A percentile compares a stretch with the other conserved stretches of the same genome.
Evolutionary conservation across 257 asterid species (phyloP).

Genomic region (Salvia splendens): DNA sequence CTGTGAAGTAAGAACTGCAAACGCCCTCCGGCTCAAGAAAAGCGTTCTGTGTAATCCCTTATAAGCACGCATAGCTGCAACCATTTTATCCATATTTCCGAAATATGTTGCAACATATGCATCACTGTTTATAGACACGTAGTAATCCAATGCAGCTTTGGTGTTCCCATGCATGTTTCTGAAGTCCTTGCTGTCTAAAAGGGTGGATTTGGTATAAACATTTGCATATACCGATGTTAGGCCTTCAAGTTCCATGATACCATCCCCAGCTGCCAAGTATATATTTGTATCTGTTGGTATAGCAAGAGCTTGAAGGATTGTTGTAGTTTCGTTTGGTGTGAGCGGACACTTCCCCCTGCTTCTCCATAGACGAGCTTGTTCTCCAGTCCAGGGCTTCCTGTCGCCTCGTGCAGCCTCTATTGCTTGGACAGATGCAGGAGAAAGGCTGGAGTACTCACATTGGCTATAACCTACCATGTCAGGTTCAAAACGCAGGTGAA

Average conservation of each 20-base stretch:
- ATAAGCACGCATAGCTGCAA: constrained; percentile 87
- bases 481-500: constrained; percentile 97
- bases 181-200: constrained; percentile 63
- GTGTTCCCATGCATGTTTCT: constrained; percentile 90
- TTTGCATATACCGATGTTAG: constrained; percentile 68
- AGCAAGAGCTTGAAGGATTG: constrained; percentile 74
- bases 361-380: constrained; percentile 86
- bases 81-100: constrained; percentile 99
- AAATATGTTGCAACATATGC: constrained; percentile 81
- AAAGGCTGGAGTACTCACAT: constrained; percentile 67
- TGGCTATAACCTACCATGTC: constrained; percentile 99
- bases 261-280: constrained; percentile 97
- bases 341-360: constrained; percentile 93
- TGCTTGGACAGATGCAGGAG: constrained; percentile 66
- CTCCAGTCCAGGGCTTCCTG: constrained; percentile 90
- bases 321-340: constrained; percentile 87
- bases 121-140: constrained; percentile 72
- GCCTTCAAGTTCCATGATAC: constrained; percentile 84
- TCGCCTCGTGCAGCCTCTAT: constrained; percentile 80
- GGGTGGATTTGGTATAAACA: constrained; percentile 67
- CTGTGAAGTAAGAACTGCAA: constrained; percentile 56
- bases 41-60: constrained; percentile 69
- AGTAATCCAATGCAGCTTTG: constrained; percentile 90
- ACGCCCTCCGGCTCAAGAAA: constrained; percentile 70
- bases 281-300: constrained; percentile 75